Evolutionary conservation across 768 basidiomycete genomes (phyloP).

Genomic region (Leccinum subtestaceum): DNA sequence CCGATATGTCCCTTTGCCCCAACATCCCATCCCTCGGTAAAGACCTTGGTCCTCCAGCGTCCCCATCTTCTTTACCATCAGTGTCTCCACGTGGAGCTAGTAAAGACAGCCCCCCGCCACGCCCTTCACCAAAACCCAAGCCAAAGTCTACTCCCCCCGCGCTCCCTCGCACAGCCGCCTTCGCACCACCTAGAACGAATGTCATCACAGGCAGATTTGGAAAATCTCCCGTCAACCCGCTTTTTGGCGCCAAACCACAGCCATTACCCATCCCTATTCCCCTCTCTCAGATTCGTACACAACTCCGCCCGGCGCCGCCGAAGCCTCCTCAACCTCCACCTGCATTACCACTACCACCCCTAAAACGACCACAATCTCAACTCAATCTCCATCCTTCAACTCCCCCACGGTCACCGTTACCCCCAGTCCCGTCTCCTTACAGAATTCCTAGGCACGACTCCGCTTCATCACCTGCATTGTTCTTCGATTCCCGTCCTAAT

Average conservation of each 20-base stretch:
- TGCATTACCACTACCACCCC: conserved; percentile 21
- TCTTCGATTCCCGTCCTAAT: conserved; percentile 10
- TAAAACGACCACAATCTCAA: conserved; percentile 20
- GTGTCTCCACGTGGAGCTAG: conserved; percentile 8
- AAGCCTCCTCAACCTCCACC: conserved; percentile 21
- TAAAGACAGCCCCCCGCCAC: conserved; percentile 18
- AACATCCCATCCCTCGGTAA: conserved; percentile 13
- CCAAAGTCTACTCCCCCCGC: conserved; percentile 14
- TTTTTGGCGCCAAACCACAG: conserved; percentile 24
- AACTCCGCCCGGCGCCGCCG: conserved; percentile 29
- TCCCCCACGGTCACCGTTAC: conserved; percentile 9
- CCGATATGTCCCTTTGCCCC: conserved; percentile 12
- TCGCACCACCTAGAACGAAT: conserved; percentile 17
- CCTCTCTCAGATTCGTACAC: conserved; percentile 27
- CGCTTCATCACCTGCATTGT: background rate
- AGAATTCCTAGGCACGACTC: background rate
- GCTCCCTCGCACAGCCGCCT: conserved; percentile 5
- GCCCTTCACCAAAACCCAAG: conserved; percentile 25
- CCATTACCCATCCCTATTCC: conserved; percentile 28
- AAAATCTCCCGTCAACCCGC: conserved; percentile 23
- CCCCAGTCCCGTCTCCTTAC: conserved; percentile 8
- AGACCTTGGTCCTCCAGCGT: conserved; percentile 7
- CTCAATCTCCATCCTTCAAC: conserved; percentile 6
- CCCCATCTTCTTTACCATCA: background rate
- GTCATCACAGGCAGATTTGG: conserved; percentile 23